A percentile compares a stretch with the other conserved stretches of the same genome.
Evolutionary conservation across 2,329 filamentous ascomycete genomes (phyloP).

Genomic region (Fusarium equiseti): DNA sequence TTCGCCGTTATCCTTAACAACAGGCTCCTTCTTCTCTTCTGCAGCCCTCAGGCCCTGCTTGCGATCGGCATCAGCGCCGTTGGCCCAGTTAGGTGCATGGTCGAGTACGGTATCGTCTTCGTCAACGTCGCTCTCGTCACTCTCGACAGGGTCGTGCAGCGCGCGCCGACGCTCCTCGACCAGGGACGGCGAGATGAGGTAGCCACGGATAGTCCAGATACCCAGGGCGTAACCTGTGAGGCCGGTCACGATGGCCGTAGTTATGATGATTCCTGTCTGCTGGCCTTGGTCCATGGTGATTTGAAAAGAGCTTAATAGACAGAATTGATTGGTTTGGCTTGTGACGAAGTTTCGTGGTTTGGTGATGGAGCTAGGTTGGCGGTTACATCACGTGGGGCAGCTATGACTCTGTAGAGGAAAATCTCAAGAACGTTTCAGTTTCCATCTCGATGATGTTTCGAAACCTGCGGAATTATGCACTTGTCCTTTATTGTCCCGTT

Average conservation of each 20-base stretch:
- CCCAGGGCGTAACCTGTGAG: constrained; percentile 85
- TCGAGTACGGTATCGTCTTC: constrained; percentile 70
- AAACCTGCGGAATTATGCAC: neutral
- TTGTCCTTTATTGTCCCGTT: neutral
- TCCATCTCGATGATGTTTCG: neutral
- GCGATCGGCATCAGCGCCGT: constrained; percentile 69
- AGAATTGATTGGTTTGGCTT: neutral
- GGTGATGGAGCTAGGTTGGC: constrained; percentile 31
- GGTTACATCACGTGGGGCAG: constrained; percentile 40
- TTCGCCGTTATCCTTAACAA: constrained; percentile 63
- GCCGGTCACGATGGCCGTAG: constrained; percentile 79
- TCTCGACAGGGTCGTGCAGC: constrained; percentile 72
- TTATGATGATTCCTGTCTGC: constrained; percentile 72
- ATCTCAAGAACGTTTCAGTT: constrained; percentile 3
- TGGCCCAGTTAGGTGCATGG: constrained; percentile 76
- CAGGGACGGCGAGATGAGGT: constrained; percentile 68
- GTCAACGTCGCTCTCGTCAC: constrained; percentile 76
- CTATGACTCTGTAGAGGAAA: neutral
- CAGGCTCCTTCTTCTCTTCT: constrained; percentile 58
- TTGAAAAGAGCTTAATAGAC: neutral
- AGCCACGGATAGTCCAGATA: constrained; percentile 75
- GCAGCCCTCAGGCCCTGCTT: constrained; percentile 64
- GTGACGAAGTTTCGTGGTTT: constrained; percentile 14
- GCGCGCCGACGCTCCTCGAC: constrained; percentile 68
- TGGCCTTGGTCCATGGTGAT: constrained; percentile 55